phyloP scores from a whole-genome alignment of 2,329 filamentous ascomycete genomes.

The Pseudogymnoascus sp. region DNA sequence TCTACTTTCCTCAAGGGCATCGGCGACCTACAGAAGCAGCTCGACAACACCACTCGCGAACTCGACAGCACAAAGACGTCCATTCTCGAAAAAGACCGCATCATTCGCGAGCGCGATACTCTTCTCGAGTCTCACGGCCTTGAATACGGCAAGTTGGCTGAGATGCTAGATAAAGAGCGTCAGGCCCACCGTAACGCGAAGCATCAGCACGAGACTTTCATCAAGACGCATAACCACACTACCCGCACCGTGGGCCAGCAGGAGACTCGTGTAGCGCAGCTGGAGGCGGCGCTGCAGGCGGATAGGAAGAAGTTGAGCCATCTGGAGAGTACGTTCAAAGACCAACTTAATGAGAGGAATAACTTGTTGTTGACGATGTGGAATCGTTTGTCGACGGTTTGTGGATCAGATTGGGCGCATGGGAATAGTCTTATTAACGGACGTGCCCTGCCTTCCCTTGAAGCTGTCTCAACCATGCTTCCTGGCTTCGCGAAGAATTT shows the following conservation, averaged over 20 bases:
- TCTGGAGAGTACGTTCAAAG: slow-evolving; percentile 73
- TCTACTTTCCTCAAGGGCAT: slow-evolving; percentile 82
- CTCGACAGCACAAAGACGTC: slow-evolving; percentile 71
- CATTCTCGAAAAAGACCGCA: slow-evolving; percentile 80
- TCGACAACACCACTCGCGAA: slow-evolving; percentile 75
- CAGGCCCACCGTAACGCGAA: slow-evolving; percentile 78
- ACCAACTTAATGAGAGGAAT: slow-evolving; percentile 85
- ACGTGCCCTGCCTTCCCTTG: slow-evolving; percentile 71
- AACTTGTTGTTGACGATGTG: slow-evolving; percentile 80
- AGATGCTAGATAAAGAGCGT: slow-evolving; percentile 86
- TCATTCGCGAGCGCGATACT: slow-evolving; percentile 81
- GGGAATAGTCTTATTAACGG: slow-evolving; percentile 84
- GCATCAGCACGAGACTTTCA: slow-evolving; percentile 77
- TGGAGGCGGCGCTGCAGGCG: slow-evolving; percentile 70
- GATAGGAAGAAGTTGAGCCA: slow-evolving; percentile 69
- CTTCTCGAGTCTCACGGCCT: slow-evolving; percentile 83
- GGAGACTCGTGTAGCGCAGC: slow-evolving; percentile 74
- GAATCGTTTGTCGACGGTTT: slow-evolving; percentile 78
- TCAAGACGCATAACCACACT: slow-evolving; percentile 80
- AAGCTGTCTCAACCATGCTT: slow-evolving; percentile 77
- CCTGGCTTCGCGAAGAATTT: slow-evolving; percentile 87
- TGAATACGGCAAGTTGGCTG: slow-evolving; percentile 74
- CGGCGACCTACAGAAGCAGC: slow-evolving; percentile 76
- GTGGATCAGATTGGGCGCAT: slow-evolving; percentile 86
- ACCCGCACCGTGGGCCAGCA: slow-evolving; percentile 79